Base-by-base conservation (phyloP, 495 filamentous ascomycete species). In the Daldinia bambusicola region DNA sequence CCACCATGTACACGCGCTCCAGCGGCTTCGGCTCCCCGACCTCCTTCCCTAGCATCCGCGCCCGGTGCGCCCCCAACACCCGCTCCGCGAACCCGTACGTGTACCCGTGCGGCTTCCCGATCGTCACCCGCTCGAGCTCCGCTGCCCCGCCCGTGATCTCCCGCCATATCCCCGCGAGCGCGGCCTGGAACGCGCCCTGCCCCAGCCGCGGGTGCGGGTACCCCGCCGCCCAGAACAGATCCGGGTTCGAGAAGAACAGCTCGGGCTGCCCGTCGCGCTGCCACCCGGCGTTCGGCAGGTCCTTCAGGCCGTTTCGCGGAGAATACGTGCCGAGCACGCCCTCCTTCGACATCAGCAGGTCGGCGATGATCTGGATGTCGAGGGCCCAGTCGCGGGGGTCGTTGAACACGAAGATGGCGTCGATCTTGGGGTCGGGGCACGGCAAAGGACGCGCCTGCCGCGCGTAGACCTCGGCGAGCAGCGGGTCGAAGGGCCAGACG, bases 381-480 rank as follows among this genome's bases (percentile, higher is more conserved):
- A 95, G 84, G 7, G 88, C 93, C 94, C 95, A 98, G 83, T 98
- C 95, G 30, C 95, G 87, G 10, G 95, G 92, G 79, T 97, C 93
- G 78, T 95, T 93, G 82, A 90, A 97, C 36, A 97, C 89, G 75
- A 97, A 89, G 53, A 99, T 87, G 16, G 94, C 93, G 75, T 92
- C 90, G 71, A 98, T 88, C 67, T 92, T 91, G 41, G 93, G 81
- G 36, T 84, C 81, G 18, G 79, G 76, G 8, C 56, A 62, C 7
- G 87, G 85, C 2, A 95, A 84, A 1, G 92, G 90, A 8, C 85
- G 84, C 20, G 90, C 83, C 55, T 89, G 89, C 8, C 77, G 77
- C 48, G 83, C 79, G 80, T 94, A 92, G 74, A 89, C 84, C 12
- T 85, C 78, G 20, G 76, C 74, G 77, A 90, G 87, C 37, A 87